These are phyloP conservation scores for Naganishia randhawae DNA, from an alignment of 768 basidiomycete species.

Conservation along the genomic window DNA sequence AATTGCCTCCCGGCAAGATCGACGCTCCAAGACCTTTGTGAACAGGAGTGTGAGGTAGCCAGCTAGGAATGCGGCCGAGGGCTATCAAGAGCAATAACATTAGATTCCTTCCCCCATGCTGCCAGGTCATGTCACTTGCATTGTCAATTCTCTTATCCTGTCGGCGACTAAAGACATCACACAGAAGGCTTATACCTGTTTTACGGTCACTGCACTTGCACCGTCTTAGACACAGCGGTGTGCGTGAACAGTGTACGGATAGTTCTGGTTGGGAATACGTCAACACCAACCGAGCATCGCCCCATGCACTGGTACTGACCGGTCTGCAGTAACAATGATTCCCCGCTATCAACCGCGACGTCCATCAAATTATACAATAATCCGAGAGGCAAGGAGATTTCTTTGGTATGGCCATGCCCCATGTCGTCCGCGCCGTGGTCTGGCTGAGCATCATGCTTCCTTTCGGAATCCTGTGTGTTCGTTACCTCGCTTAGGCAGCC, in stretches of 20 bases:
- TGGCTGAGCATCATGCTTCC: background rate
- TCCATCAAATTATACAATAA: constrained; percentile 15
- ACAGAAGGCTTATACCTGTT: constrained; percentile 14
- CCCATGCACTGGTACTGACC: background rate
- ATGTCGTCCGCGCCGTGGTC: background rate
- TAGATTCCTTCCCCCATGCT: too few species aligned
- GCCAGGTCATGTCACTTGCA: background rate
- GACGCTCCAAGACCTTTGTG: constrained; percentile 15
- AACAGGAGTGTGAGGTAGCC: constrained; percentile 29
- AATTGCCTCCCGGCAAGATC: background rate
- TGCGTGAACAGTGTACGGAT: background rate
- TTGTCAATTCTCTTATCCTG: constrained; percentile 12
- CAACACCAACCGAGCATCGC: too few species aligned
- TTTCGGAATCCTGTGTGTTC: background rate
- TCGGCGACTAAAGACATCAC: constrained; percentile 17
- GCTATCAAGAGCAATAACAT: background rate
- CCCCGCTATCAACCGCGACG: background rate
- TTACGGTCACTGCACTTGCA: constrained; percentile 15
- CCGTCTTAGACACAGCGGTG: constrained; percentile 13
- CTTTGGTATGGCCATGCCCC: background rate
- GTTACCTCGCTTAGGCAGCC: background rate
- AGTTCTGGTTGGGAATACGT: background rate
- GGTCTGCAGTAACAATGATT: background rate
- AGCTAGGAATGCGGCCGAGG: constrained; percentile 26
- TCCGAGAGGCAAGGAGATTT: constrained; percentile 5